phyloP scores from a whole-genome alignment of 345 rosid genomes.

The Punica granatum region DNA sequence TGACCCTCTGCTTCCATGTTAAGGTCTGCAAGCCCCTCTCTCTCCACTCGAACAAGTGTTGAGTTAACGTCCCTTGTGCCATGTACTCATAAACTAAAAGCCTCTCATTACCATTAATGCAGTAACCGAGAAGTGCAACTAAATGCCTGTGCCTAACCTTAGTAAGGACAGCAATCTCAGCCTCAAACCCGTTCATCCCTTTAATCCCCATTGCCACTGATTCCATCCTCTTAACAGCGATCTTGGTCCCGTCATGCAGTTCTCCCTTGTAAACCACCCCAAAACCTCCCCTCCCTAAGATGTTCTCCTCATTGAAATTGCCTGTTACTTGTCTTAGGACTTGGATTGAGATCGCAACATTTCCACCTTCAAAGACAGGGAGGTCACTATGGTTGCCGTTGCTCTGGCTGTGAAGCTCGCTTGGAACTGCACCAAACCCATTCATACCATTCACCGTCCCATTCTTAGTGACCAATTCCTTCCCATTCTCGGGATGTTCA shows the following conservation, averaged over 20 bases:
- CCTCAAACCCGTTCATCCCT: conserved; percentile 78
- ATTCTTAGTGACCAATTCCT: conserved; percentile 31
- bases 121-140: conserved; percentile 77
- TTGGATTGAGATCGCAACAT: conserved; percentile 53
- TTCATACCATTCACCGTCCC: conserved; percentile 17
- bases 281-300: conserved; percentile 82
- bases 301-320: conserved; percentile 56
- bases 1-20: conserved; percentile 79
- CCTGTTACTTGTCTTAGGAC: conserved; percentile 63
- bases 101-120: conserved; percentile 71
- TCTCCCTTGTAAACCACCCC: conserved; percentile 85
- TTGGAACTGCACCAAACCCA: conserved; percentile 31
- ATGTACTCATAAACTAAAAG: conserved; percentile 84
- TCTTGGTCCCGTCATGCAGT: conserved; percentile 73
- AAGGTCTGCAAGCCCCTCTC: conserved; percentile 40
- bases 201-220: conserved; percentile 47
- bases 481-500: conserved; percentile 32
- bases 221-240: conserved; percentile 87
- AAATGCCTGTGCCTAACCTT: conserved; percentile 87
- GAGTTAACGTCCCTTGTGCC: conserved; percentile 80
- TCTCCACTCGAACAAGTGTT: conserved; percentile 60
- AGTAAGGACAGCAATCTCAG: conserved; percentile 77
- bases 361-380: conserved; percentile 50
- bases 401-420: conserved; percentile 46
- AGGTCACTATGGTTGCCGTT: conserved; percentile 50